A percentile compares a stretch with the other conserved stretches of the same genome.
phyloP scores from a whole-genome alignment of 192 early-diverging fungal genomes.

The Gryganskiella cystojenkinii region DNA sequence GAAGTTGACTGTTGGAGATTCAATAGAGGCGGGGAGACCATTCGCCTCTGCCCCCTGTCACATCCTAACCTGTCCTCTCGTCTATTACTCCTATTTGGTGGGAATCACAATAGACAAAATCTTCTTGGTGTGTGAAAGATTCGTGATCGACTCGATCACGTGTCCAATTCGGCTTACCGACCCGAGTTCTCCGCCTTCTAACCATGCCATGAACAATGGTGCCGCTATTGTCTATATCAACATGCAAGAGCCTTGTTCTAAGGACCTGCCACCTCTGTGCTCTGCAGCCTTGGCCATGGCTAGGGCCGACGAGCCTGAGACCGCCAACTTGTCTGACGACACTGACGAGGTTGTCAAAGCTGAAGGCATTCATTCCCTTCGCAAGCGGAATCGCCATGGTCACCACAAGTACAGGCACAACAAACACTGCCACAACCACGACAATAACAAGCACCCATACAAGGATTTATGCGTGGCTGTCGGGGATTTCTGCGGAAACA shows the following conservation, averaged over 20 bases:
- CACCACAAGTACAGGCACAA: background rate
- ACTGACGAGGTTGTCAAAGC: slow-evolving; percentile 1
- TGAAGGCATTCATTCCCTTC: background rate
- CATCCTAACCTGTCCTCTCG: slow-evolving; percentile 3
- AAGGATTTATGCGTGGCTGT: too few relatives aligned
- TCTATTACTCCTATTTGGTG: slow-evolving; percentile 3
- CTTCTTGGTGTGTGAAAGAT: background rate
- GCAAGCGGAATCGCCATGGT: slow-evolving; percentile 10
- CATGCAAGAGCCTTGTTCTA: slow-evolving; percentile 12
- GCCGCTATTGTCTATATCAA: slow-evolving; percentile 12
- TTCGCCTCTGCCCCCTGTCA: background rate
- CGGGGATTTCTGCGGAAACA: too few relatives aligned
- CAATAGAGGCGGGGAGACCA: background rate
- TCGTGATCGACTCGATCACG: slow-evolving; percentile 8
- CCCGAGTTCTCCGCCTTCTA: background rate
- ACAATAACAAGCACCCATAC: too few relatives aligned
- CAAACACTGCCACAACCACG: background rate
- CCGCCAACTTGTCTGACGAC: background rate
- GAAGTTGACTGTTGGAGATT: background rate
- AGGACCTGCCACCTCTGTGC: slow-evolving; percentile 5
- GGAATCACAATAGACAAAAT: slow-evolving; percentile 11
- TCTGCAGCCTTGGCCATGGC: slow-evolving; percentile 6
- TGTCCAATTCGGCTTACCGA: background rate
- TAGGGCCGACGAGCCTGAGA: background rate
- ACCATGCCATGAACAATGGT: slow-evolving; percentile 10